Conservation (phyloP, 208 protist species). For the Leishmania arabica region DNA sequence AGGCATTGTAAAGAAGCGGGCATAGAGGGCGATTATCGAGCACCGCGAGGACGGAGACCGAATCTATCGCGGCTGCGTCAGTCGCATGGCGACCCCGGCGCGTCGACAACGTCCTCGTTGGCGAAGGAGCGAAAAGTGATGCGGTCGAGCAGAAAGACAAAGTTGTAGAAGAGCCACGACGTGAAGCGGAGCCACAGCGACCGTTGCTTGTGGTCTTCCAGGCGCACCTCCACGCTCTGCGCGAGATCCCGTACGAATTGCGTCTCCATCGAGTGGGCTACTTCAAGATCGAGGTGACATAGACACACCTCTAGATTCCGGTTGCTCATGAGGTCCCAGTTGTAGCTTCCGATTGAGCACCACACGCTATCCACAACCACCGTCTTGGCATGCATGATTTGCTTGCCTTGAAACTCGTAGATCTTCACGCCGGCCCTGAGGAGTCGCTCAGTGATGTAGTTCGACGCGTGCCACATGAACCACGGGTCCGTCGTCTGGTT, state of each 20-base stretch:
- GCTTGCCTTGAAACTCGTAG: conserved; percentile 88
- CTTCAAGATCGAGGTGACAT: conserved; percentile 60
- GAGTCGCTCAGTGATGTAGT: conserved; percentile 82
- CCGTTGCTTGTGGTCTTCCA: conserved; percentile 69
- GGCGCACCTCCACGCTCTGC: conserved; percentile 65
- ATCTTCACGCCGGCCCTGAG: conserved; percentile 80
- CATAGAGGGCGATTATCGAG: neutral
- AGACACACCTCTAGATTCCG: conserved; percentile 91
- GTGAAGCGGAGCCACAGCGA: conserved; percentile 69
- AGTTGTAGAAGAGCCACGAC: conserved; percentile 85
- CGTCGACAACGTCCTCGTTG: conserved; percentile 57
- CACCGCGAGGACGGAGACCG: neutral
- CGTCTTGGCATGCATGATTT: conserved; percentile 94
- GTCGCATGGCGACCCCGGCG: conserved; percentile 10
- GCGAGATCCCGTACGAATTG: conserved; percentile 80
- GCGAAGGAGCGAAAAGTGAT: conserved; percentile 77
- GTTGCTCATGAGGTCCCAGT: conserved; percentile 94
- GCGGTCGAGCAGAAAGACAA: conserved; percentile 65
- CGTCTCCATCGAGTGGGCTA: conserved; percentile 84
- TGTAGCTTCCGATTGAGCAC: conserved; percentile 92
- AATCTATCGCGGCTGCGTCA: neutral
- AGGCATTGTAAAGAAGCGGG: neutral
- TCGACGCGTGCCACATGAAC: conserved; percentile 92
- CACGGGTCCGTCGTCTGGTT: conserved; percentile 87
- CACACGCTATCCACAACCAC: conserved; percentile 92